phyloP scores from a whole-genome alignment of 1,139 yeast genomes.

The Geotrichum histeridarum region DNA sequence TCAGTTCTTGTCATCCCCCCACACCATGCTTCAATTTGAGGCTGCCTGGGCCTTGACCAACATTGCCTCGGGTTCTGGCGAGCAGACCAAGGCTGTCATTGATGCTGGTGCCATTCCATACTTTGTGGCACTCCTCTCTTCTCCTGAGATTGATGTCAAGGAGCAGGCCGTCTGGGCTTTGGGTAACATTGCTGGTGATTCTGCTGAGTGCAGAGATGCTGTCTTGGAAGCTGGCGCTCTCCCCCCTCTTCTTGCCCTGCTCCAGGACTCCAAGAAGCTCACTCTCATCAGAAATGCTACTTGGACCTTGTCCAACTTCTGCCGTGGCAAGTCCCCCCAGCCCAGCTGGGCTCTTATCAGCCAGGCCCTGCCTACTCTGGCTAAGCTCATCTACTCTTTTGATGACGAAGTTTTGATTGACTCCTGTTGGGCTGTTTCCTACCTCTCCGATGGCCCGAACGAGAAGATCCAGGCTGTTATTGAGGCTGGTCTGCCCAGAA shows the following conservation, averaged over 20 bases:
- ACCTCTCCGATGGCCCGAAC: conserved; percentile 85
- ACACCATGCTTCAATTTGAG: conserved; percentile 87
- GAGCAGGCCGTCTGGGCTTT: conserved; percentile 99
- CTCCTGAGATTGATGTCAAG: conserved; percentile 83
- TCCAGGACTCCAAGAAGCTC: conserved; percentile 70
- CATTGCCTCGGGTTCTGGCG: conserved; percentile 92
- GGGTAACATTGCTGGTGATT: conserved; percentile 98
- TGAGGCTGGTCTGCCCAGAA: conserved; percentile 91
- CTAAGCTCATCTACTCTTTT: conserved; percentile 81
- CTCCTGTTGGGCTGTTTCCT: conserved; percentile 98
- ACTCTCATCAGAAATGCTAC: conserved; percentile 92
- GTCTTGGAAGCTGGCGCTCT: conserved; percentile 83
- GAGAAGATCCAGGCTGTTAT: conserved; percentile 95
- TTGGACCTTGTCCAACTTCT: conserved; percentile 93
- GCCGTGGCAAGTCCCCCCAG: conserved; percentile 94
- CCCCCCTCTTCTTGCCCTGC: conserved; percentile 76
- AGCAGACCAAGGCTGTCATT: conserved; percentile 85
- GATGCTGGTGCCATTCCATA: conserved; percentile 91
- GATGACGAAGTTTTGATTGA: conserved; percentile 93
- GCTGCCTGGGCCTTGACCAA: conserved; percentile 99
- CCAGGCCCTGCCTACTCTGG: conserved; percentile 84
- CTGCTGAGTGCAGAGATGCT: conserved; percentile 80
- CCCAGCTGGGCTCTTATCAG: conserved; percentile 90
- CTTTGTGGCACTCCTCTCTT: conserved; percentile 74
- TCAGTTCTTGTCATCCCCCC: conserved; percentile 70